These are phyloP conservation scores for Rubia balearica DNA, from an alignment of 305 asterid genomes.

Conservation along the genomic window DNA sequence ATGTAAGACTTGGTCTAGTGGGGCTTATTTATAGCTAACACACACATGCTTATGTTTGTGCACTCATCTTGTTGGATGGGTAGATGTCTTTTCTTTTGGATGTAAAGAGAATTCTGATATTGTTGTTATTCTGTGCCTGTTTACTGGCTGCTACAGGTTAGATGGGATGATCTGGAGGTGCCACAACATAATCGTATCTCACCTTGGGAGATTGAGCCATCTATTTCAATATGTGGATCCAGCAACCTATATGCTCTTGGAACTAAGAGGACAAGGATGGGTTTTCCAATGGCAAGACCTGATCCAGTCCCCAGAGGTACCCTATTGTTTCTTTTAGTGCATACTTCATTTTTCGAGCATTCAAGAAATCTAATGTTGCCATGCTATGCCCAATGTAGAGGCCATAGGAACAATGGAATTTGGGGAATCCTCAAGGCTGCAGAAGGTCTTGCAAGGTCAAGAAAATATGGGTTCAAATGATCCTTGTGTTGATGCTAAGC, in stretches of 20 bases:
- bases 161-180: constrained; percentile 83
- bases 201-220: constrained; percentile 94
- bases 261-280: constrained; percentile 63
- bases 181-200: constrained; percentile 72
- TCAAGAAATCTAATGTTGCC: constrained; percentile 9
- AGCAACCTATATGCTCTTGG: constrained; percentile 52
- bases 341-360: neutral
- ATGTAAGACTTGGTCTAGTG: neutral
- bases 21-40: neutral
- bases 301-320: constrained; percentile 58
- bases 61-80: too few relatives aligned
- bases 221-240: constrained; percentile 50
- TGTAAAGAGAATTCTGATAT: neutral
- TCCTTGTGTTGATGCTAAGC: constrained; percentile 37
- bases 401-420: constrained; percentile 55
- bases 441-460: constrained; percentile 99
- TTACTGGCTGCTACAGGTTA: constrained; percentile 39
- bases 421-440: constrained; percentile 75
- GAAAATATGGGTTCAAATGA: constrained; percentile 60
- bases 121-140: neutral
- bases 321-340: neutral
- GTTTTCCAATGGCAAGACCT: constrained; percentile 43
- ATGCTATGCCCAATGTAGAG: constrained; percentile 32
- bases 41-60: neutral
- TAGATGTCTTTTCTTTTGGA: too few relatives aligned